These are phyloP conservation scores for Aspergillus kassunensis DNA, from an alignment of 495 filamentous ascomycete genomes.

Conservation along the genomic window DNA sequence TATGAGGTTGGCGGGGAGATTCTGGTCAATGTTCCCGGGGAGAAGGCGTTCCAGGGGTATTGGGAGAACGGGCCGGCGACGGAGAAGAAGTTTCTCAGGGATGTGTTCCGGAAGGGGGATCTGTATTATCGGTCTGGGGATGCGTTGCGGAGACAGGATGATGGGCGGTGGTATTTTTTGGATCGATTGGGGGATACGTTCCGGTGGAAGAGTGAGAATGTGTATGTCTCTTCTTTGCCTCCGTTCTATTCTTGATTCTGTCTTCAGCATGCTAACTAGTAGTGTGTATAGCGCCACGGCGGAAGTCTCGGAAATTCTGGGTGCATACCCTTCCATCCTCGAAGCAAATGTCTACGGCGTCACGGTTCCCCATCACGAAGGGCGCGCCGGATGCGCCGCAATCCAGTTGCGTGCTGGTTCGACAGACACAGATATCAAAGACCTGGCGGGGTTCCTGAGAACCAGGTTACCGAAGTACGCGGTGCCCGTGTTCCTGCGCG, in stretches of 20 bases:
- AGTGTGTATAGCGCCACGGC: constrained; percentile 49
- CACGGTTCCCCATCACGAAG: constrained; percentile 64
- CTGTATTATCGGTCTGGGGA: constrained; percentile 74
- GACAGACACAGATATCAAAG: constrained; percentile 44
- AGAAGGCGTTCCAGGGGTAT: constrained; percentile 65
- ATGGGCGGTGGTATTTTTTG: constrained; percentile 76
- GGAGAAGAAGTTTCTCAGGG: constrained; percentile 60
- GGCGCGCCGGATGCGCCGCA: constrained; percentile 67
- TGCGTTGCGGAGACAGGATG: constrained; percentile 56
- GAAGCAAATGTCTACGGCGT: constrained; percentile 84
- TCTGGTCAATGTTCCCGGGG: constrained; percentile 58
- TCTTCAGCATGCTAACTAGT: background rate
- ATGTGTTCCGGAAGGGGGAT: constrained; percentile 74
- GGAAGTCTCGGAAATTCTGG: constrained; percentile 67
- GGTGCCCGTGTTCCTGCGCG: constrained; percentile 69
- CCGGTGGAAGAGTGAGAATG: constrained; percentile 82
- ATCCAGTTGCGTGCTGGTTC: constrained; percentile 38
- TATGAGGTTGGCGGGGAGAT: constrained; percentile 74
- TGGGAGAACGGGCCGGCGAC: constrained; percentile 63
- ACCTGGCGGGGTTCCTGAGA: constrained; percentile 49
- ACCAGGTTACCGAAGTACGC: constrained; percentile 66
- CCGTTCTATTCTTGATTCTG: background rate
- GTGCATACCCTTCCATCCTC: constrained; percentile 58
- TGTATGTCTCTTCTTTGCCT: constrained; percentile 44
- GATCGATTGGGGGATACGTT: constrained; percentile 78